phyloP scores from a whole-genome alignment of 75 land plant species.

The Pinus albicaulis region DNA sequence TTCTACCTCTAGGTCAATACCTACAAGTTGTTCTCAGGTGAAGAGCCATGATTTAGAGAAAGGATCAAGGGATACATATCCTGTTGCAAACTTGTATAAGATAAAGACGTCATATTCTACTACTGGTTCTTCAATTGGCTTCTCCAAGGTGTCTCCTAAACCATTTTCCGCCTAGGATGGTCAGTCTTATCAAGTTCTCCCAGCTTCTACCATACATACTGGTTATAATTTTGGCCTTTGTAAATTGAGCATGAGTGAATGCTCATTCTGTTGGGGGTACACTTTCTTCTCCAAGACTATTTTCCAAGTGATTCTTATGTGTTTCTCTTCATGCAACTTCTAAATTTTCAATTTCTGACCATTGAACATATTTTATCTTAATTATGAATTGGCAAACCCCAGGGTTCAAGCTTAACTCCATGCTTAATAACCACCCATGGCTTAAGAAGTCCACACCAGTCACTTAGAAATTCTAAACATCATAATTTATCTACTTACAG shows the following conservation, averaged over 20 bases:
- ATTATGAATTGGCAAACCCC: too few species aligned
- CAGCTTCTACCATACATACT: too few species aligned
- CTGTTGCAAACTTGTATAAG: neutral
- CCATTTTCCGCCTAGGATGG: neutral
- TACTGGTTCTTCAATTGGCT: slow-evolving; percentile 3
- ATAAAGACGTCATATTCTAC: neutral
- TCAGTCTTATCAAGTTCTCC: neutral
- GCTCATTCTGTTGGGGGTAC: neutral
- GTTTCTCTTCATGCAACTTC: neutral
- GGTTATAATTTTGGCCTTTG: neutral
- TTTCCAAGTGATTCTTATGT: neutral
- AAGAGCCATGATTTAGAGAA: slow-evolving; percentile 3
- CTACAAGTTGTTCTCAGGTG: neutral
- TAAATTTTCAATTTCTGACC: too few species aligned
- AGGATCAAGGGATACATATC: neutral
- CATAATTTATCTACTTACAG: too few species aligned
- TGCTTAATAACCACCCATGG: too few species aligned
- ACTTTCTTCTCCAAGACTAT: slow-evolving; percentile 1
- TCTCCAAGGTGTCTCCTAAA: slow-evolving; percentile 10
- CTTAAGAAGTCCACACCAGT: too few species aligned
- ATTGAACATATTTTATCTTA: too few species aligned
- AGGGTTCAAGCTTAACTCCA: too few species aligned
- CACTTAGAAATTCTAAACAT: too few species aligned
- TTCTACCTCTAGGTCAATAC: neutral
- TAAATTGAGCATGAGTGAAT: neutral